Percentiles rank a stretch among this genome's conserved stretches.
phyloP scores from a whole-genome alignment of 192 early-diverging fungal genomes.

The Coemansia pectinata region DNA sequence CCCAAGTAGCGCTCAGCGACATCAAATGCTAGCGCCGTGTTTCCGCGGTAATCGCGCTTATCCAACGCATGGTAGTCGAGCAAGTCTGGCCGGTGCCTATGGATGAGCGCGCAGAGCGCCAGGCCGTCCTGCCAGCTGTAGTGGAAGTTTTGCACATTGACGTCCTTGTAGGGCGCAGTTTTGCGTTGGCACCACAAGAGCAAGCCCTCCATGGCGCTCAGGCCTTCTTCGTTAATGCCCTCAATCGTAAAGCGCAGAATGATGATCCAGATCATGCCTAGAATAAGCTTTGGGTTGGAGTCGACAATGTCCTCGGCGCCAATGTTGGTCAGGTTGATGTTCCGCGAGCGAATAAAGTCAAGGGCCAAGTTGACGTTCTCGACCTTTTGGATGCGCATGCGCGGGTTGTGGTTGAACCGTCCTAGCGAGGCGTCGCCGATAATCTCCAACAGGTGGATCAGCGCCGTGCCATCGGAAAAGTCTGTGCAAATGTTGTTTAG shows the following conservation, averaged over 20 bases:
- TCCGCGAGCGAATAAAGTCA: slow-evolving; percentile 86
- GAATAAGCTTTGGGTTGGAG: slow-evolving; percentile 83
- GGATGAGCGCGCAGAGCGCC: slow-evolving; percentile 96
- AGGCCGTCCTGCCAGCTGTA: slow-evolving; percentile 93
- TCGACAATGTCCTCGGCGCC: slow-evolving; percentile 98
- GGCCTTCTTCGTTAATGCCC: slow-evolving; percentile 91
- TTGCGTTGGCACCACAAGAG: slow-evolving; percentile 97
- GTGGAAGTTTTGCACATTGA: slow-evolving; percentile 88
- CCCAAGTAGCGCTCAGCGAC: slow-evolving; percentile 87
- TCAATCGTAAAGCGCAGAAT: slow-evolving; percentile 97
- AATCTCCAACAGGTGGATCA: slow-evolving; percentile 84
- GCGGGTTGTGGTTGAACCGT: slow-evolving; percentile 84
- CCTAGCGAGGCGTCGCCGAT: slow-evolving; percentile 89
- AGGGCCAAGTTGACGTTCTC: slow-evolving; percentile 95
- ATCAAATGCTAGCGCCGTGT: slow-evolving; percentile 92
- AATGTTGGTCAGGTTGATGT: slow-evolving; percentile 91
- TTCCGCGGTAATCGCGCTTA: slow-evolving; percentile 78
- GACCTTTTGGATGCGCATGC: slow-evolving; percentile 90
- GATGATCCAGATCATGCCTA: slow-evolving; percentile 97
- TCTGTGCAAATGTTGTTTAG: slow-evolving; percentile 62
- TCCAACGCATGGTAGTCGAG: slow-evolving; percentile 86
- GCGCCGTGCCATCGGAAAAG: slow-evolving; percentile 65
- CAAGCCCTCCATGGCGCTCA: slow-evolving; percentile 95
- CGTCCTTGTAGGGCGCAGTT: slow-evolving; percentile 81
- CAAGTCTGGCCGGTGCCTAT: slow-evolving; percentile 94